These are phyloP conservation scores for Cladorrhinum samala DNA, from an alignment of 495 filamentous ascomycete species.

Conservation along the genomic window DNA sequence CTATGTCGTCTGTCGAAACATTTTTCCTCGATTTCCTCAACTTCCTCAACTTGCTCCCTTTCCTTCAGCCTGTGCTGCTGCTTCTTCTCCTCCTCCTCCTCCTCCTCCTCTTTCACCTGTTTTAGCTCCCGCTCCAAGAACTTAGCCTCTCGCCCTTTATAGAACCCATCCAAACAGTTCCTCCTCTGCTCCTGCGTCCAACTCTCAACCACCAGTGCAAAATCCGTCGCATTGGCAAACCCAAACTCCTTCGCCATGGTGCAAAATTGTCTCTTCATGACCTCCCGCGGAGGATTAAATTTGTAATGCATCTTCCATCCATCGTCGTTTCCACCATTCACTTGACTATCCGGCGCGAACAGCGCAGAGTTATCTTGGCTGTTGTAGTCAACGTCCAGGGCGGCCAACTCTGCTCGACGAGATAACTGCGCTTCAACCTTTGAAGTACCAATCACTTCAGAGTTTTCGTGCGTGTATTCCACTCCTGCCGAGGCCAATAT, in stretches of 20 bases:
- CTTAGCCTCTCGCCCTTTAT: slow-evolving; percentile 44
- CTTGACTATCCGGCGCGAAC: slow-evolving; percentile 29
- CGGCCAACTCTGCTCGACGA: slow-evolving; percentile 62
- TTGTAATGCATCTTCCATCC: slow-evolving; percentile 46
- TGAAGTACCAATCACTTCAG: slow-evolving; percentile 87
- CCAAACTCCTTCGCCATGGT: slow-evolving; percentile 78
- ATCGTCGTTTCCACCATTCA: slow-evolving; percentile 5
- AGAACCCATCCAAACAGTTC: slow-evolving; percentile 77
- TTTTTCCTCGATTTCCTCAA: no score
- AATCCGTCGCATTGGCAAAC: slow-evolving; percentile 70
- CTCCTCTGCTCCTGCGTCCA: slow-evolving; percentile 85
- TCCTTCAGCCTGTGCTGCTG: no score
- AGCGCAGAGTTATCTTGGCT: slow-evolving; percentile 25
- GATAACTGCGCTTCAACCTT: slow-evolving; percentile 76
- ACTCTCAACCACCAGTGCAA: slow-evolving; percentile 87
- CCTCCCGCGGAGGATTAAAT: slow-evolving; percentile 70
- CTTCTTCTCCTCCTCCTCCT: slow-evolving; percentile 4
- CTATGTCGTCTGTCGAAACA: no score
- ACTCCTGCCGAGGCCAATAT: slow-evolving; percentile 87
- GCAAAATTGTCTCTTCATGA: slow-evolving; percentile 81
- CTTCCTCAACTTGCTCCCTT: not conserved
- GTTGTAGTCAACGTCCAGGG: slow-evolving; percentile 40
- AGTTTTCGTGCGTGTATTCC: slow-evolving; percentile 93
- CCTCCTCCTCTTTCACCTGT: slow-evolving; percentile 11
- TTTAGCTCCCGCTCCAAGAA: slow-evolving; percentile 23